These are phyloP conservation scores for Neocatenulostroma microsporum DNA, from an alignment of 2,329 filamentous ascomycete species.

Conservation along the genomic window DNA sequence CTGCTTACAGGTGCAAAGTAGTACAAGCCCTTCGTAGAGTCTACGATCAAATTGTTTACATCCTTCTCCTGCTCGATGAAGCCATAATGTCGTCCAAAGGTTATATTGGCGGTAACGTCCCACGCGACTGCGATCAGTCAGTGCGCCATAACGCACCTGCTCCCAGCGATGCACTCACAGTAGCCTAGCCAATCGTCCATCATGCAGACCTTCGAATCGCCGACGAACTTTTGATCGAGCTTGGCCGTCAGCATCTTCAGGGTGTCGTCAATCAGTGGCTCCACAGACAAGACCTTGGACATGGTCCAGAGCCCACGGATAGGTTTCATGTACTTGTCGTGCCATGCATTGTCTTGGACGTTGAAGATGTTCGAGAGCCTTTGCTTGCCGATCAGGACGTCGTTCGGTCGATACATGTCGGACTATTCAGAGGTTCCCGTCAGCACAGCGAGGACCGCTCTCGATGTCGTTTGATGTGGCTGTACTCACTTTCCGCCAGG, in stretches of 20 bases:
- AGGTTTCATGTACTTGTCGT: not conserved
- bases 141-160: not conserved
- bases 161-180: too few species aligned
- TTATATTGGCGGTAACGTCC: slow-evolving; percentile 5
- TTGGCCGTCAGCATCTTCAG: slow-evolving; percentile 3
- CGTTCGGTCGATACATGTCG: slow-evolving; percentile 5
- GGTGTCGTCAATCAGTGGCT: slow-evolving; percentile 4
- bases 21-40: slow-evolving; percentile 6
- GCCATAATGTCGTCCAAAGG: too few species aligned
- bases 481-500: slow-evolving; percentile 9
- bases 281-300: not conserved
- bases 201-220: slow-evolving; percentile 1
- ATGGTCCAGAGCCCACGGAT: slow-evolving; percentile 2
- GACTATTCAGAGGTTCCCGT: too few species aligned
- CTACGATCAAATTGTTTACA: slow-evolving; percentile 6
- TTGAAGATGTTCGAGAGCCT: slow-evolving; percentile 5
- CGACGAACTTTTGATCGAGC: slow-evolving; percentile 1
- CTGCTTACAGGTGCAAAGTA: slow-evolving; percentile 5
- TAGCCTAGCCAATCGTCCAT: slow-evolving; percentile 6
- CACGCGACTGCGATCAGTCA: slow-evolving; percentile 1
- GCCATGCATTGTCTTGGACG: slow-evolving; percentile 2
- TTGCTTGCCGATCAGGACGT: slow-evolving; percentile 5
- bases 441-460: too few species aligned
- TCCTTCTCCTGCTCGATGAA: slow-evolving; percentile 13
- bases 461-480: too few species aligned